Base-by-base conservation (phyloP, 805 yeast species). In the Kurtzmaniella fragi region DNA sequence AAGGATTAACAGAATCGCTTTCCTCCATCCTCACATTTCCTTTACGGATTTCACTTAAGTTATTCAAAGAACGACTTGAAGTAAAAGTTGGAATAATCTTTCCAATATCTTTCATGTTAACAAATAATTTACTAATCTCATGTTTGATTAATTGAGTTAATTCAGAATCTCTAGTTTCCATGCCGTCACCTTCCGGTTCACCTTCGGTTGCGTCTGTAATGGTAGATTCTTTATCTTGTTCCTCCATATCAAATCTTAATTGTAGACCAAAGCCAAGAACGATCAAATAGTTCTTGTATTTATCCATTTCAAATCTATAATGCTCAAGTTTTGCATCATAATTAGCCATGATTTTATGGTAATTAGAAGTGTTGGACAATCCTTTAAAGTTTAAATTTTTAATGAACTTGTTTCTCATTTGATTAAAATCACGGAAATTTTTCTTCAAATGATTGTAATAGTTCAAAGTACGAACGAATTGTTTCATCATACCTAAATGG, bases 211-310 rank as follows among this genome's bases (percentile, higher is more conserved):
- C 15, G n/a, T 28, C 27, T 33, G 39, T 17, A 20, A 20, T 20
- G 8, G 8, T 5, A 20, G 25, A 20, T 34, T 35, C 37, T 39
- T 50, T 40, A 42, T 62, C 64, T 37, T 57, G 61, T 30, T 53
- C 61, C 42, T 67, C 69, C 42, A 66, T 54, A 39, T 70, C 71
- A 38, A 61, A 64, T 43, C 78, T 61, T 41, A 73, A 56, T 41
- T 64, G 68, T 42, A 74, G 64, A 0, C 74, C 79, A 46, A 61
- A 62, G n/a, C 71, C 75, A 32, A 75, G 57, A 38, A 66, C 62
- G 27, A 62, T 52, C 30, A 74, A 57, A 52, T 75, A 75, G 41
- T 56, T 56, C 52, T 67, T 72, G 50, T 71, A 72, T 51, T 71
- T 65, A 39, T 57, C 52, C 46, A 70, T 54, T 42, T 75, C 79